A percentile compares a stretch with the other conserved stretches of the same genome.
These are phyloP conservation scores for Umbelopsis sp. DNA, from an alignment of 192 early-diverging fungal genomes.

Conservation along the genomic window DNA sequence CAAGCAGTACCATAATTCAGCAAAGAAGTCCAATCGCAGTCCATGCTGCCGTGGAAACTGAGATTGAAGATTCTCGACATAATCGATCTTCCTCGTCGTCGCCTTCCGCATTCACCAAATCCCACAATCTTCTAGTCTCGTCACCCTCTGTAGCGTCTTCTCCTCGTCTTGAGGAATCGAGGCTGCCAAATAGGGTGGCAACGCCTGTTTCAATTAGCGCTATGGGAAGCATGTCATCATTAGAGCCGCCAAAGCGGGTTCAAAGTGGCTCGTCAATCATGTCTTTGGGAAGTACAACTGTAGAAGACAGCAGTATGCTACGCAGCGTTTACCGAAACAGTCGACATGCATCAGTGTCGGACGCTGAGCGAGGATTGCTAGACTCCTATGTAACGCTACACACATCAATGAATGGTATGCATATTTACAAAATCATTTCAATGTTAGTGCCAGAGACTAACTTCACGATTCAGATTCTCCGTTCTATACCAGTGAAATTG, in stretches of 20 bases:
- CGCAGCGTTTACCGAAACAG: background rate
- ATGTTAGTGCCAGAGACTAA: background rate
- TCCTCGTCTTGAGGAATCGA: constrained; percentile 1
- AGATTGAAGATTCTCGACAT: too few relatives aligned
- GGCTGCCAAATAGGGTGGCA: background rate
- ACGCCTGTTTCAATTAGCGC: background rate
- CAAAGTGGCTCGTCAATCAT: constrained; percentile 26
- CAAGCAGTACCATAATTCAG: background rate
- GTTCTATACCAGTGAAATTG: constrained; percentile 38
- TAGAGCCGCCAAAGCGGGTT: constrained; percentile 15
- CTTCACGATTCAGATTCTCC: background rate
- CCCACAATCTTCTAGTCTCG: background rate
- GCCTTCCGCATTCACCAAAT: background rate
- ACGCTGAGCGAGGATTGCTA: constrained; percentile 34
- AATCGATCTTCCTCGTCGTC: background rate
- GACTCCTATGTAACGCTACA: constrained; percentile 50
- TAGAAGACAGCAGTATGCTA: constrained; percentile 25
- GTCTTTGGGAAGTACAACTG: constrained; percentile 16
- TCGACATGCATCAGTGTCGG: background rate
- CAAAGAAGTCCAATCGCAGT: background rate
- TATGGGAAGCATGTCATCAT: background rate
- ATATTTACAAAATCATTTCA: background rate
- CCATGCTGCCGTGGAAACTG: background rate
- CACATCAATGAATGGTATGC: constrained; percentile 34
- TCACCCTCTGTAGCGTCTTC: background rate